A percentile compares a stretch with the other conserved stretches of the same genome.
These are phyloP conservation scores for Echites panduratus DNA, from an alignment of 257 asterid genomes.

Conservation along the genomic window DNA sequence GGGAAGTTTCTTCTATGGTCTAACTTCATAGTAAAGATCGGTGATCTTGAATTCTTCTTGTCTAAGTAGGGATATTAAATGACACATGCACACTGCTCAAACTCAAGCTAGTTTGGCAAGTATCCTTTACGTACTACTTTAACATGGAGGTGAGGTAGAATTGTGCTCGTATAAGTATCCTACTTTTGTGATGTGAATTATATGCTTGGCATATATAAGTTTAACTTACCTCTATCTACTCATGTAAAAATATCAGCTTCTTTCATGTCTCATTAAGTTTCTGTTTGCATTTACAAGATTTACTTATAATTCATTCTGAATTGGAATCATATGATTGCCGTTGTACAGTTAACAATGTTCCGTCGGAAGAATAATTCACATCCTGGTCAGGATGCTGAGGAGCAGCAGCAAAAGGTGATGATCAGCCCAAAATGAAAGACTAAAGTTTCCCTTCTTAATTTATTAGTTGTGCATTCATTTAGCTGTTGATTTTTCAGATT, in stretches of 20 bases:
- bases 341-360: slow-evolving; percentile 37
- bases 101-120: not conserved
- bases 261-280: slow-evolving; percentile 1
- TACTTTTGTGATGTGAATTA: not conserved
- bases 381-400: slow-evolving; percentile 42
- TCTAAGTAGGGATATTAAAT: not conserved
- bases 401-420: slow-evolving; percentile 66
- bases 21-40: not conserved
- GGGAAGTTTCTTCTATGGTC: slow-evolving; percentile 2
- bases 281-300: not conserved
- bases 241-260: not conserved
- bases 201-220: not conserved
- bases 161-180: not conserved
- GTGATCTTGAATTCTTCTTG: not conserved
- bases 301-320: not conserved
- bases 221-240: not conserved
- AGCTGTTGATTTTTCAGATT: not conserved
- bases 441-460: not conserved
- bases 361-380: slow-evolving; percentile 53
- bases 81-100: not conserved
- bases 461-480: not conserved
- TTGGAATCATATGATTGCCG: not conserved
- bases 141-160: not conserved
- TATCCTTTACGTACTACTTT: not conserved
- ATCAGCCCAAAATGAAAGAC: not conserved